Conservation (phyloP, 306 rosid species). For the Prunus armeniaca region DNA sequence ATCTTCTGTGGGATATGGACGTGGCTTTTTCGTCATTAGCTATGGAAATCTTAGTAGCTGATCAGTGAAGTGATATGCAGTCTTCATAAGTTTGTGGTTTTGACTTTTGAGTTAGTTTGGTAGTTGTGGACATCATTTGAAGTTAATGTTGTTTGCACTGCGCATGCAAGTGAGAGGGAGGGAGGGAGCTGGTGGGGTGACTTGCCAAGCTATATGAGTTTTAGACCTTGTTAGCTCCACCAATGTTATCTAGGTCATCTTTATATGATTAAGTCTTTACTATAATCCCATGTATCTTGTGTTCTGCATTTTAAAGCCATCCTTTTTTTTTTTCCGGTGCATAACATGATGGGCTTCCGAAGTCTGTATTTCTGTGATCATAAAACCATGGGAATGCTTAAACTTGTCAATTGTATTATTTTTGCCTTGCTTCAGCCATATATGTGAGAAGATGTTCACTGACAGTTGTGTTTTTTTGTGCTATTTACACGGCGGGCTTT, state of each 20-base stretch:
- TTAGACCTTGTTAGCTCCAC: not conserved
- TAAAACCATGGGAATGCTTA: not conserved
- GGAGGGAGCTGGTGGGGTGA: not conserved
- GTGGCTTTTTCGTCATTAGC: not conserved
- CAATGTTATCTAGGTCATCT: not conserved
- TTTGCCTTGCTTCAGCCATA: constrained; percentile 26
- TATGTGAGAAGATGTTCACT: not conserved
- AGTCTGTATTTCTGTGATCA: not conserved
- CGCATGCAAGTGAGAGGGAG: too few relatives aligned
- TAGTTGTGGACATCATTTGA: not conserved
- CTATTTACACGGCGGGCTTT: constrained; percentile 23
- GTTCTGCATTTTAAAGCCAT: not conserved
- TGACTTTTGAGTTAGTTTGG: not conserved
- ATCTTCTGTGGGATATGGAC: not conserved
- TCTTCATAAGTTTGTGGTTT: not conserved
- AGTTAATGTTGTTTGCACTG: not conserved
- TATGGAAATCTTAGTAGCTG: not conserved
- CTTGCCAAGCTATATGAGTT: not conserved
- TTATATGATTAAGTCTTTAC: not conserved
- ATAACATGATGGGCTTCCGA: not conserved
- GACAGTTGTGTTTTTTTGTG: constrained; percentile 18
- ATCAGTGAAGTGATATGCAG: not conserved
- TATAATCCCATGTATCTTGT: not conserved
- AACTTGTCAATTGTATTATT: constrained; percentile 10
- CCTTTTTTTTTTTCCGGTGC: not conserved